phyloP scores from a whole-genome alignment of 495 filamentous ascomycete species.

The Evernia prunastri region DNA sequence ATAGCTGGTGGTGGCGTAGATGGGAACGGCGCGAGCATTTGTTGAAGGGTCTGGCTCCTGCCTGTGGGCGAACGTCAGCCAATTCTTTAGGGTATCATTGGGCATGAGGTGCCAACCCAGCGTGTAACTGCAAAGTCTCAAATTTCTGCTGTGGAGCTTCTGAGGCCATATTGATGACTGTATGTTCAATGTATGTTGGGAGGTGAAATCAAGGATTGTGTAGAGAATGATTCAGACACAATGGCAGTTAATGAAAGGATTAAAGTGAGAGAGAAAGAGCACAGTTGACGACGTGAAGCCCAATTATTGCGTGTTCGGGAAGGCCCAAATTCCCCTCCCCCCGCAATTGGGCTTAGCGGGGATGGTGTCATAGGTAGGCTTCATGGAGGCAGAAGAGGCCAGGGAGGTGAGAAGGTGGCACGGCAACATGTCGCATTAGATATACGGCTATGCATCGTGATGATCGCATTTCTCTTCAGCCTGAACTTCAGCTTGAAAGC shows the following conservation, averaged over 20 bases:
- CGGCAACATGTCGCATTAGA: too few relatives aligned
- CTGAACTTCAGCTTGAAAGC: too few relatives aligned
- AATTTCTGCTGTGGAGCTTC: constrained; percentile 42
- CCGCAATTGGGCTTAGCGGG: constrained; percentile 7
- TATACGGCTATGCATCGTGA: neutral
- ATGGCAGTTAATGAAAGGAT: neutral
- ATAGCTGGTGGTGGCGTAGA: constrained; percentile 91
- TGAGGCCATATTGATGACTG: constrained; percentile 11
- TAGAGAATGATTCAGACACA: neutral
- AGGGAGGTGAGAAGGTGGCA: too few relatives aligned
- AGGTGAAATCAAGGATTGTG: neutral
- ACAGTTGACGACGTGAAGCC: neutral
- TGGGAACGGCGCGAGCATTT: constrained; percentile 87
- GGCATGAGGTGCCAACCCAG: constrained; percentile 55
- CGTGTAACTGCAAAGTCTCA: constrained; percentile 95
- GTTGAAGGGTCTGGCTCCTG: constrained; percentile 80
- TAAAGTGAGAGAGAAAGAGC: neutral
- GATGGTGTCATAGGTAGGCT: constrained; percentile 14
- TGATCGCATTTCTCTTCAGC: neutral
- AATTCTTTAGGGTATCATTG: constrained; percentile 9
- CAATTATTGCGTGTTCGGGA: neutral
- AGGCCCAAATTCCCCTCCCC: constrained; percentile 2
- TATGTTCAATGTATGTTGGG: neutral
- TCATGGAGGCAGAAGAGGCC: neutral
- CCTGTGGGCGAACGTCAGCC: constrained; percentile 39